Base-by-base conservation (phyloP, 768 basidiomycete genomes). In the Suillus spraguei region DNA sequence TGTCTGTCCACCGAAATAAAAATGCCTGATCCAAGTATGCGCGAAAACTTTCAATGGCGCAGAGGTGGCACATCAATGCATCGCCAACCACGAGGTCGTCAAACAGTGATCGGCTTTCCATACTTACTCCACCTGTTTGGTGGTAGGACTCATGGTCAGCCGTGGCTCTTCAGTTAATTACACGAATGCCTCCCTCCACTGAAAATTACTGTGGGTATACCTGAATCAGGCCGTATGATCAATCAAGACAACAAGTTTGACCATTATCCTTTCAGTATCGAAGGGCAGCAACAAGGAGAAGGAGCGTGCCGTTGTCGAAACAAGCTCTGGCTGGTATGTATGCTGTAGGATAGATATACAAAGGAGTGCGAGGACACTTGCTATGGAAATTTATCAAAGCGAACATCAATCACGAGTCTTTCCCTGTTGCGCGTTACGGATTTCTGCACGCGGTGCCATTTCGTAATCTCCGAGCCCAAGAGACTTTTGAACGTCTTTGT, bases 401-500 rank as follows among this genome's bases (percentile, higher is more conserved):
- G 4, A 28, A 11, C 39, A 35, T 36, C n/a, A n/a, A 28, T 58
- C 56, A 58, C 0, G 39, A 8, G 17, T 58, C 16, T 53, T 60
- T 52, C 42, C 62, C 39, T 55, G 41, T 44, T 62, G 41, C 47
- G 65, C 50, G 10, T 71, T 70, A 39, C 76, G 68, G 39, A 67
- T 69, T 64, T 78, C 76, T 9, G 63, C 73, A 32, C 68, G 76
- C 0, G 77, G 75, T 1, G 74, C 73, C 62, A 77, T 81, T 73
- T 90, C 87, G 63, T 89, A 92, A 3, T 71, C 74, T 22, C 81
- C 84, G 65, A 91, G 92, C 7, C 95, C 95, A 44, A 92, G 81
- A 3, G 95, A 95, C 53, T 83, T 85, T 67, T 94, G 89, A 14
- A 97, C 83, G 20, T 85, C 85, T 22, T 89, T 87, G 22, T 95